A percentile compares a stretch with the other conserved stretches of the same genome.
phyloP scores from a whole-genome alignment of 768 basidiomycete genomes.

The Lentinula lateritia region DNA sequence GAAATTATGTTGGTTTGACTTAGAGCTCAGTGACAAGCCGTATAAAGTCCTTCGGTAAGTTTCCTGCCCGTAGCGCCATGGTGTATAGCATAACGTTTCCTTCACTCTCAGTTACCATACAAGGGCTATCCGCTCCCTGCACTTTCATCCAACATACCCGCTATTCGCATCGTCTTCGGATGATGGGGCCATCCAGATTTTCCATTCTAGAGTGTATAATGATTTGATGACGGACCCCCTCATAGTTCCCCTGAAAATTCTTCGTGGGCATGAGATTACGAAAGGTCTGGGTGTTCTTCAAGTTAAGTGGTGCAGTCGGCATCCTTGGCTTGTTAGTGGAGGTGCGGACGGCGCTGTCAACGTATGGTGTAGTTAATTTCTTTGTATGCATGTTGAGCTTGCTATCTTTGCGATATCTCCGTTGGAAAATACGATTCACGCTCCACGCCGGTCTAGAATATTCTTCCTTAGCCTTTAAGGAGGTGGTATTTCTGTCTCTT shows the following conservation, averaged over 20 bases:
- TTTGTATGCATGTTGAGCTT: not conserved
- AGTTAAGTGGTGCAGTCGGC: slow-evolving; percentile 80
- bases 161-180: slow-evolving; percentile 96
- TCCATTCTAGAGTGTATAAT: slow-evolving; percentile 91
- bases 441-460: not conserved
- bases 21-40: slow-evolving; percentile 93
- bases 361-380: slow-evolving; percentile 77
- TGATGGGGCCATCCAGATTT: slow-evolving; percentile 94
- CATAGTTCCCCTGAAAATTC: slow-evolving; percentile 95
- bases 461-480: not conserved
- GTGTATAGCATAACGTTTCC: slow-evolving; percentile 1
- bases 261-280: slow-evolving; percentile 81
- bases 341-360: slow-evolving; percentile 88
- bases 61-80: slow-evolving; percentile 3
- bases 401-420: not conserved
- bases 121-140: slow-evolving; percentile 86
- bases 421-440: too few relatives aligned
- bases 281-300: slow-evolving; percentile 91
- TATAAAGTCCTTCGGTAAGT: slow-evolving; percentile 90
- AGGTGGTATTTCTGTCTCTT: not conserved
- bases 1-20: slow-evolving; percentile 98
- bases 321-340: slow-evolving; percentile 90
- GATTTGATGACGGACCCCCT: slow-evolving; percentile 97
- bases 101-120: slow-evolving; percentile 71
- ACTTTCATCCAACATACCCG: slow-evolving; percentile 92